Base-by-base conservation (phyloP, 2,329 filamentous ascomycete genomes). In the Huntiella abstrusa region DNA sequence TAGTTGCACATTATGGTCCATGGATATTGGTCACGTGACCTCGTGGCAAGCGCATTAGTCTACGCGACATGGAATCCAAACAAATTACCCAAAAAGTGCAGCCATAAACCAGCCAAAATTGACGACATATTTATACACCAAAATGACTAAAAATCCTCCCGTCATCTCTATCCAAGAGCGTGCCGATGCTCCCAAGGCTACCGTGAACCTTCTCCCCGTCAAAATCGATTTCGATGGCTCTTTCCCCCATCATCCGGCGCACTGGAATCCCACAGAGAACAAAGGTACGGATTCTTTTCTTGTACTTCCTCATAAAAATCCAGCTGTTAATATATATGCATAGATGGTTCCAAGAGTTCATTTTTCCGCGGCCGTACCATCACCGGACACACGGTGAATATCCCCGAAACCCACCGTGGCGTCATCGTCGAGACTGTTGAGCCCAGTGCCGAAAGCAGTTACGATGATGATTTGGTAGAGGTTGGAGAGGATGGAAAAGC, bases 311-410 rank as follows among this genome's bases (percentile, higher is more conserved):
- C n/a, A 15, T 40, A 5, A 10, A 19, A 17, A 22, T 28, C 22
- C 7, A 28, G 3, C 2, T 28, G 6, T 28, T 28, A 28, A 28
- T 10, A 15, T 17, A 3, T 15, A n/a, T 17, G 37, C 5, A 16
- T 39, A 77, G 74, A 72, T 55, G 64, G 63, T 7, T 65, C 62
- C 2, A 65, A 64, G 35, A 71, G 68, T 2, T 68, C 77, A 3
- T 81, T 87, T 56, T 81, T 92, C 52, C 78, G 87, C 51, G 87
- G 87, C 33, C 75, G 85, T 42, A 87, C 82, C 57, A 68, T 95
- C 1, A 69, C 75, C 40, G 85, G 83, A 37, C 79, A 73, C 51
- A 56, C 64, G 1, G 60, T 91, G 3, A 65, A 67, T 3, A 59
- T 95, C 0, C 85, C 87, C 0, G 63, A 74, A n/a, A 71, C 73